phyloP scores from a whole-genome alignment of 768 basidiomycete species.

The Lentinus tigrinus region DNA sequence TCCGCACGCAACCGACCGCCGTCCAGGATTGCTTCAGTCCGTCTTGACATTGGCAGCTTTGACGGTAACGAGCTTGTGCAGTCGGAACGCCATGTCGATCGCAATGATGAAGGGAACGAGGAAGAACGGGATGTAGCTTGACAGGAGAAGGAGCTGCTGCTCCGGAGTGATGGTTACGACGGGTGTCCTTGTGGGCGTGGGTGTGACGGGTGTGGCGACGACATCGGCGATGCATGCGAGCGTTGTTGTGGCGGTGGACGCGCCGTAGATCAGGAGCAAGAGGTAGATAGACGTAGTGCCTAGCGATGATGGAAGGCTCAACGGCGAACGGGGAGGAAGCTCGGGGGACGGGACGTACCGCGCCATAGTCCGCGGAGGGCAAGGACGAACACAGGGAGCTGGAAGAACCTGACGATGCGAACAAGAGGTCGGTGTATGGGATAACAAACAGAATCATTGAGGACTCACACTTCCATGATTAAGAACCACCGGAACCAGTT shows the following conservation, averaged over 20 bases:
- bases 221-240: constrained; percentile 66
- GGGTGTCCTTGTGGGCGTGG: constrained; percentile 32
- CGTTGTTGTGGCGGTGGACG: constrained; percentile 77
- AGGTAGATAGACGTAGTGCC: constrained; percentile 55
- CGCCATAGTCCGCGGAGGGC: constrained; percentile 60
- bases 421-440: not conserved
- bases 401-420: constrained; percentile 49
- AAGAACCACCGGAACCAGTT: constrained; percentile 69
- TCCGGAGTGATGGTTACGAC: constrained; percentile 41
- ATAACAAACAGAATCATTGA: not conserved
- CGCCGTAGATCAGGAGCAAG: constrained; percentile 70
- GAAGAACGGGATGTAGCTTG: constrained; percentile 76
- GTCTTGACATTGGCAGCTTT: not conserved
- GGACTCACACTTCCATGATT: constrained; percentile 55
- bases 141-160: constrained; percentile 60
- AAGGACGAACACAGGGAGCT: constrained; percentile 76
- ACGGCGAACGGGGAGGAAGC: not conserved
- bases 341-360: constrained; percentile 34
- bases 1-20: too few species aligned
- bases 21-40: not conserved
- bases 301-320: constrained; percentile 20
- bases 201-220: constrained; percentile 38
- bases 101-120: constrained; percentile 69
- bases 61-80: constrained; percentile 18
- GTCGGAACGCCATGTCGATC: constrained; percentile 59